Conservation (phyloP, 441 rosid genomes). For the Omphalea diandra region DNA sequence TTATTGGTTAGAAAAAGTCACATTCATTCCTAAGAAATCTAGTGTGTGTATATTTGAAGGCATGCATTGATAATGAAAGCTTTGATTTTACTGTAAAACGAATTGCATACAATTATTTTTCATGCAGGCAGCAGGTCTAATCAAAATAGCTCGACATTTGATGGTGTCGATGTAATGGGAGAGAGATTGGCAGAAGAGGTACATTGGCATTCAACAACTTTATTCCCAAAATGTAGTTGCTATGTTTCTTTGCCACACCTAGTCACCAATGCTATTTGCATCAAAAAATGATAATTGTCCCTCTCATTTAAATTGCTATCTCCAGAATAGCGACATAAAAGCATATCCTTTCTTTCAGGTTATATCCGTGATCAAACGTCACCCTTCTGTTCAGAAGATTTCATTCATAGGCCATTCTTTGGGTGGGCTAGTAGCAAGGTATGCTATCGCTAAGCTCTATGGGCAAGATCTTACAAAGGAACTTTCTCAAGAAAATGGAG, state of each 20-base stretch:
- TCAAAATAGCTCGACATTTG: conserved; percentile 60
- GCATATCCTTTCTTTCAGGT: conserved; percentile 52
- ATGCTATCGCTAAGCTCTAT: conserved; percentile 81
- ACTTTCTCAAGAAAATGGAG: conserved; percentile 39
- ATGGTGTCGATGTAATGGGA: conserved; percentile 93
- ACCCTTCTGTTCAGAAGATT: conserved; percentile 58
- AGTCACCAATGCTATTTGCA: neutral
- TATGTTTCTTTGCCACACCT: neutral
- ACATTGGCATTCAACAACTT: neutral
- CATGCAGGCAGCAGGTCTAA: conserved; percentile 74
- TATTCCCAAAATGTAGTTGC: neutral
- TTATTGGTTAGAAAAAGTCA: too few species aligned
- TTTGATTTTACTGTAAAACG: conserved; percentile 10
- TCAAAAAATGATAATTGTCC: neutral
- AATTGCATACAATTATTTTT: conserved; percentile 21
- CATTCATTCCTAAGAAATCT: neutral
- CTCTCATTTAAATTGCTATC: conserved; percentile 22
- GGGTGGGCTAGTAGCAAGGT: conserved; percentile 88
- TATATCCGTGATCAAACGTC: conserved; percentile 46
- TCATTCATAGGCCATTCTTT: conserved; percentile 84
- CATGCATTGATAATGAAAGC: neutral
- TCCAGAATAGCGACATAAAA: neutral
- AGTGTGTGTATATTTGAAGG: neutral
- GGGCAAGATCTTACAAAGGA: conserved; percentile 32
- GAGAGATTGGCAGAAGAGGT: conserved; percentile 92